Evolutionary conservation across 2,329 filamentous ascomycete species (phyloP).

Genomic region (Cytospora mali): DNA sequence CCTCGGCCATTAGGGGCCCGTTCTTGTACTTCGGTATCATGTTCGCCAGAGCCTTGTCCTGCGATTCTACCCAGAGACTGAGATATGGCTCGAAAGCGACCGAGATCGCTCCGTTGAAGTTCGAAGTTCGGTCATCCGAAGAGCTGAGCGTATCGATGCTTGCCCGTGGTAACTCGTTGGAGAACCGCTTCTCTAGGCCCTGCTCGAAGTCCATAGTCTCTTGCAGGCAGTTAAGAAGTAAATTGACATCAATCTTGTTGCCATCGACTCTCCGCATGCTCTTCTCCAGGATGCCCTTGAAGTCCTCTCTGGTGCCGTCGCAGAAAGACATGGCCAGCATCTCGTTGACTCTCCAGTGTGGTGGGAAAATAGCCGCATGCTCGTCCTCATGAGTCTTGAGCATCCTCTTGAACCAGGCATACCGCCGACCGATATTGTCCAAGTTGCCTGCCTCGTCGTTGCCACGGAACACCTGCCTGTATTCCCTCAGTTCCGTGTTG

Average conservation of each 20-base stretch:
- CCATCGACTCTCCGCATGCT: slow-evolving; percentile 80
- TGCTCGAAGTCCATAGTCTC: slow-evolving; percentile 98
- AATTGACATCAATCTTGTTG: slow-evolving; percentile 82
- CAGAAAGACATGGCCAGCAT: slow-evolving; percentile 89
- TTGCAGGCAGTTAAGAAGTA: slow-evolving; percentile 85
- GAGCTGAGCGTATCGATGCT: slow-evolving; percentile 91
- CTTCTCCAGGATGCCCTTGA: slow-evolving; percentile 86
- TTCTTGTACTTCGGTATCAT: slow-evolving; percentile 87
- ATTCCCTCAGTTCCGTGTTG: slow-evolving; percentile 94
- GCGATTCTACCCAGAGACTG: slow-evolving; percentile 94
- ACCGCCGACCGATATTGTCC: slow-evolving; percentile 93
- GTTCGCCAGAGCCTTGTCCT: slow-evolving; percentile 81
- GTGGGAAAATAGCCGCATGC: slow-evolving; percentile 83
- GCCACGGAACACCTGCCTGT: slow-evolving; percentile 90
- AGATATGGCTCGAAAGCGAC: slow-evolving; percentile 97
- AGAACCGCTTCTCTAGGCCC: slow-evolving; percentile 81
- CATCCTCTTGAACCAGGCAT: slow-evolving; percentile 96
- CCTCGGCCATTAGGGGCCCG: slow-evolving; percentile 76
- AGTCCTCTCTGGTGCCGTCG: slow-evolving; percentile 93
- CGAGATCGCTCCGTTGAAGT: slow-evolving; percentile 88
- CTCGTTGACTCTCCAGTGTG: slow-evolving; percentile 88
- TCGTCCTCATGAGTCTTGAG: slow-evolving; percentile 95
- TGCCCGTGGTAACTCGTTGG: slow-evolving; percentile 65
- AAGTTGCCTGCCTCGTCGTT: slow-evolving; percentile 95
- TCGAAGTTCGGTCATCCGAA: slow-evolving; percentile 71